A percentile compares a stretch with the other conserved stretches of the same genome.
Evolutionary conservation across 2,329 filamentous ascomycete genomes (phyloP).

Genomic region (Talaromyces sp.): DNA sequence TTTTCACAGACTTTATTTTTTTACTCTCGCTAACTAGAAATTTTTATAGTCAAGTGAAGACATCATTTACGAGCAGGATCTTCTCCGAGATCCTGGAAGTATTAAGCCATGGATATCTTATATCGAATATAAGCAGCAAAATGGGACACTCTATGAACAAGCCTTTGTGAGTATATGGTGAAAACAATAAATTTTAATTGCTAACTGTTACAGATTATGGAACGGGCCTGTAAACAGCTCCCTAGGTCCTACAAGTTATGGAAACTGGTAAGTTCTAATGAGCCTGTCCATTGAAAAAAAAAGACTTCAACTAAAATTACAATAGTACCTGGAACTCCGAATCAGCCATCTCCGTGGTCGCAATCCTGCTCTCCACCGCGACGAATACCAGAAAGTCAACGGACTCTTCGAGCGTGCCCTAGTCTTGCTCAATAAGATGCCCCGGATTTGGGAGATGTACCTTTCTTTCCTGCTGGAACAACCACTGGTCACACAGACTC

Average conservation of each 20-base stretch:
- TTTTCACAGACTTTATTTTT: slow-evolving; percentile 5
- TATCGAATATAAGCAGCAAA: slow-evolving; percentile 81
- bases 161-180: slow-evolving; percentile 54
- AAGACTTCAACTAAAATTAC: slow-evolving; percentile 11
- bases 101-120: slow-evolving; percentile 95
- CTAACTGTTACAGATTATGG: slow-evolving; percentile 56
- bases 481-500: slow-evolving; percentile 81
- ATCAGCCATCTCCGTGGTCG: slow-evolving; percentile 74
- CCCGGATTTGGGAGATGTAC: slow-evolving; percentile 97
- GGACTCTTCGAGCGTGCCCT: slow-evolving; percentile 87
- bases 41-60: slow-evolving; percentile 71
- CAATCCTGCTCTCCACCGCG: slow-evolving; percentile 73
- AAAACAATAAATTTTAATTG: neutral
- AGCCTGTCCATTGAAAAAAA: neutral
- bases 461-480: slow-evolving; percentile 85
- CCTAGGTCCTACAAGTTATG: slow-evolving; percentile 97
- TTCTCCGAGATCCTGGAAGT: slow-evolving; percentile 77
- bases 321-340: slow-evolving; percentile 78
- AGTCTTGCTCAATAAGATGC: slow-evolving; percentile 97
- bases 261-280: slow-evolving; percentile 67
- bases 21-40: slow-evolving; percentile 31
- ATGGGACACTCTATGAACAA: slow-evolving; percentile 81
- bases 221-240: slow-evolving; percentile 82
- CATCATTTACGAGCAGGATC: slow-evolving; percentile 92
- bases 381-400: slow-evolving; percentile 91